Evolutionary conservation across 768 basidiomycete genomes (phyloP).

Genomic region (Infundibulicybe gibba): DNA sequence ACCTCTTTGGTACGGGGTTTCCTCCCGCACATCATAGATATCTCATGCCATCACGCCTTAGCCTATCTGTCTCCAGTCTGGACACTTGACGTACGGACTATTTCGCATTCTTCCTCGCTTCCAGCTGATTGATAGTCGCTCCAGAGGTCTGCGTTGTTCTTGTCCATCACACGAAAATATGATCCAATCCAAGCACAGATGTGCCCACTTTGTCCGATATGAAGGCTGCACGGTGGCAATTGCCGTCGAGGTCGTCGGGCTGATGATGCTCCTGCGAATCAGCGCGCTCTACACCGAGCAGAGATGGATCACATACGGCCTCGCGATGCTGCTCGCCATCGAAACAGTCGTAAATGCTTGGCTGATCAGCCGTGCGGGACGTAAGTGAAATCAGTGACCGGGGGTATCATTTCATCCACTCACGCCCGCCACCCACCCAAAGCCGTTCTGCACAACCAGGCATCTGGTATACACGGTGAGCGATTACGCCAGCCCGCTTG

Average conservation of each 20-base stretch:
- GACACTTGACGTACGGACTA: constrained; percentile 28
- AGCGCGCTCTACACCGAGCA: constrained; percentile 32
- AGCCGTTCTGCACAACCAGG: constrained; percentile 39
- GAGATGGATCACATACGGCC: constrained; percentile 21
- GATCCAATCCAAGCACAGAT: constrained; percentile 22
- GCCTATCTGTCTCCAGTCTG: constrained; percentile 39
- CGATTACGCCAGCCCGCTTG: neutral
- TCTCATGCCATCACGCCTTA: constrained; percentile 7
- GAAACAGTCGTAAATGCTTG: constrained; percentile 48
- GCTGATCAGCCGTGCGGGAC: constrained; percentile 42
- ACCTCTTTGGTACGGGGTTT: constrained; percentile 36
- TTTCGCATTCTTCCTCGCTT: no score
- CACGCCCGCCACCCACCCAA: neutral
- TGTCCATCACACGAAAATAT: no score
- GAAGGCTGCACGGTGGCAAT: constrained; percentile 51
- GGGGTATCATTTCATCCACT: neutral
- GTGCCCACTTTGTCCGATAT: constrained; percentile 41
- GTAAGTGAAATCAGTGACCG: constrained; percentile 26
- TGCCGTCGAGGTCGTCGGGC: constrained; percentile 43
- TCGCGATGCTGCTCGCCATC: constrained; percentile 33
- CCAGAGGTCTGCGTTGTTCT: no score
- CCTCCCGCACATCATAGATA: neutral
- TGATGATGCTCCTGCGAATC: constrained; percentile 58
- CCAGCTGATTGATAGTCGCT: no score
- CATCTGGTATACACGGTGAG: constrained; percentile 31